Conservation (phyloP, 2,329 filamentous ascomycete genomes). For the Rugonectria rugulosa region DNA sequence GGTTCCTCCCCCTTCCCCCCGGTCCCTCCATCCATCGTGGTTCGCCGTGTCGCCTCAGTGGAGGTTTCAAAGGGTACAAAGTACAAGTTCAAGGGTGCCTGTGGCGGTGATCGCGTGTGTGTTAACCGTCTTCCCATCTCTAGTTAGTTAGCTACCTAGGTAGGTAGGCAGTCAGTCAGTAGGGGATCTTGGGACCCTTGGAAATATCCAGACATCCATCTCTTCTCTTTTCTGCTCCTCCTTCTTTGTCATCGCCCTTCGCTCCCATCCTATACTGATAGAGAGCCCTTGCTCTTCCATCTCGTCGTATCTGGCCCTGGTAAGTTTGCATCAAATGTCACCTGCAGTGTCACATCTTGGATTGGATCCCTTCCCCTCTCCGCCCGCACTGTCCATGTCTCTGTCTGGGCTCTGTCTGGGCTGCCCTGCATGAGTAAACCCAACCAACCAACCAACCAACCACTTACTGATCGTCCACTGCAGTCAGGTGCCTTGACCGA, state of each 20-base stretch:
- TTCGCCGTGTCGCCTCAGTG: slow-evolving; percentile 18
- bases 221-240: background rate
- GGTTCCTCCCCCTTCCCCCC: too few relatives aligned
- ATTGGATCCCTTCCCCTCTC: too few relatives aligned
- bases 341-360: slow-evolving; percentile 13
- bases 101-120: slow-evolving; percentile 27
- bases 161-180: background rate
- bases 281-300: too few relatives aligned
- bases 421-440: slow-evolving; percentile 32
- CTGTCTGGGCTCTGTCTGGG: background rate
- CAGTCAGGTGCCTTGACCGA: slow-evolving; percentile 23
- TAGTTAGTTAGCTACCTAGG: too few relatives aligned
- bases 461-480: slow-evolving; percentile 37
- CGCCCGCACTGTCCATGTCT: slow-evolving; percentile 21
- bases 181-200: slow-evolving; percentile 19
- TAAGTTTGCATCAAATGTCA: slow-evolving; percentile 6
- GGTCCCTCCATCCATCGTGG: slow-evolving; percentile 10
- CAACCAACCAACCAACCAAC: slow-evolving; percentile 24
- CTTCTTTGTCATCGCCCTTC: too few relatives aligned
- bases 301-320: slow-evolving; percentile 4
- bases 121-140: slow-evolving; percentile 14
- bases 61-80: too few relatives aligned
- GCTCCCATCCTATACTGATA: too few relatives aligned
- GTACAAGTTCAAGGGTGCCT: slow-evolving; percentile 22
- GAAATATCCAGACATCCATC: background rate